These are phyloP conservation scores for Geranium rotundifolium DNA, from an alignment of 345 rosid species.

Conservation along the genomic window DNA sequence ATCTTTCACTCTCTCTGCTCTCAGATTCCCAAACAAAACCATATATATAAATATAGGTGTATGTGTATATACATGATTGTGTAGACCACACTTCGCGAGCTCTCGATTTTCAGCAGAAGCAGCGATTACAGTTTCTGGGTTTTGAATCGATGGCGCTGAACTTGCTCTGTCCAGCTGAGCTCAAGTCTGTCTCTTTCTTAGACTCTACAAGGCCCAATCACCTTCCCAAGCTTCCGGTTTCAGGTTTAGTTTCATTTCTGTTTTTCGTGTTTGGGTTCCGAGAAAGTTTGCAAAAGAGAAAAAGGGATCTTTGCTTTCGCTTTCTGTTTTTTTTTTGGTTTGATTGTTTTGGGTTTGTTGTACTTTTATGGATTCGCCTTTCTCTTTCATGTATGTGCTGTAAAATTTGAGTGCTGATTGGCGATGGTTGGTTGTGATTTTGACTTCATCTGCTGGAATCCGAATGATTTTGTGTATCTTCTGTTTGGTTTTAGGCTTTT, in stretches of 20 bases:
- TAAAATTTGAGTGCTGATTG: not conserved
- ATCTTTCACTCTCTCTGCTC: too few species aligned
- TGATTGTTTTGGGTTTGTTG: too few species aligned
- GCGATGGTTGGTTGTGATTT: not conserved
- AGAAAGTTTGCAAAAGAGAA: not conserved
- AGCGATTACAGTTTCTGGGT: not conserved
- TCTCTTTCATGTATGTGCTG: not conserved
- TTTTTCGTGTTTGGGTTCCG: slow-evolving; percentile 7
- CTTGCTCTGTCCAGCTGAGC: slow-evolving; percentile 48
- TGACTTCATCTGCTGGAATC: not conserved
- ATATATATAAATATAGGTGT: too few species aligned
- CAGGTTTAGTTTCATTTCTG: not conserved
- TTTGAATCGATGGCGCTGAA: slow-evolving; percentile 49
- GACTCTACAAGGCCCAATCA: slow-evolving; percentile 37
- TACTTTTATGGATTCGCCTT: too few species aligned
- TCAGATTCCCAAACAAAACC: too few species aligned
- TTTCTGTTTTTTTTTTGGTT: too few species aligned
- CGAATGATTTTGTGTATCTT: not conserved
- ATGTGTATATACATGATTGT: too few species aligned
- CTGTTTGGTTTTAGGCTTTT: too few species aligned
- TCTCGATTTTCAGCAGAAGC: not conserved
- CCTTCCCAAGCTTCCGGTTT: slow-evolving; percentile 54
- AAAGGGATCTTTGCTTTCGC: too few species aligned
- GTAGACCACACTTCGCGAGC: not conserved
- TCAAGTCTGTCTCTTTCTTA: slow-evolving; percentile 52